Base-by-base conservation (phyloP, 169 alveolate genomes). In the Cyclospora cayetanensis region DNA sequence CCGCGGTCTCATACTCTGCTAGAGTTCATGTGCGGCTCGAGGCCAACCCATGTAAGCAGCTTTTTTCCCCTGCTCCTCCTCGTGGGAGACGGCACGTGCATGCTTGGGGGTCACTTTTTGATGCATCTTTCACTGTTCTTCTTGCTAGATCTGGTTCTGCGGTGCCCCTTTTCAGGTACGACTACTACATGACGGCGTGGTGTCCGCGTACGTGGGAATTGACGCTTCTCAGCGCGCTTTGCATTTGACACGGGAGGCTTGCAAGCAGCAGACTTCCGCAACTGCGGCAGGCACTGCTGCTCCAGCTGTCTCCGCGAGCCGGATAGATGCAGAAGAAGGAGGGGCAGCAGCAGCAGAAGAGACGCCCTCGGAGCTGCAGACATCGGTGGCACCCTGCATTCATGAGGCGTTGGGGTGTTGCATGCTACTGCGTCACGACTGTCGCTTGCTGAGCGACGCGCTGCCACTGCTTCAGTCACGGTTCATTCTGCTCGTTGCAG, bases 21-120 rank as follows among this genome's bases (percentile, higher is more conserved):
- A 41, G 86, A 76, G 42, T 76, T 76, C 66, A 76, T 42, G 68
- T 76, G 86, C 15, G 86, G 86, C 46, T 76, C 86, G 60, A 63
- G 86, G 12, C 86, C 86, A 42, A 76, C 46, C 66, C 86, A 76
- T 37, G 68, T 76, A 43, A 41, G 46, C n/a, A n/a, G 43, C 42
- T 4, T 39, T 12, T 52, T 22, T 25, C 43, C 68, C 15, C 25
- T 25, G 7, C 52, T 27, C 42, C 39, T 74, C 65, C 22, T 31
- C 20, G 37, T 31, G 42, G n/a, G n/a, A n/a, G n/a, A n/a, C n/a
- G n/a, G n/a, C n/a, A n/a, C n/a, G n/a, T n/a, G n/a, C n/a, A n/a
- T n/a, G n/a, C n/a, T n/a, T n/a, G n/a, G n/a, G n/a, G n/a, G n/a
- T n/a, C n/a, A n/a, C n/a, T n/a, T n/a, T n/a, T n/a, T n/a, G n/a